Conservation (phyloP, 495 filamentous ascomycete genomes). For the Aspergillus ellipticus region DNA sequence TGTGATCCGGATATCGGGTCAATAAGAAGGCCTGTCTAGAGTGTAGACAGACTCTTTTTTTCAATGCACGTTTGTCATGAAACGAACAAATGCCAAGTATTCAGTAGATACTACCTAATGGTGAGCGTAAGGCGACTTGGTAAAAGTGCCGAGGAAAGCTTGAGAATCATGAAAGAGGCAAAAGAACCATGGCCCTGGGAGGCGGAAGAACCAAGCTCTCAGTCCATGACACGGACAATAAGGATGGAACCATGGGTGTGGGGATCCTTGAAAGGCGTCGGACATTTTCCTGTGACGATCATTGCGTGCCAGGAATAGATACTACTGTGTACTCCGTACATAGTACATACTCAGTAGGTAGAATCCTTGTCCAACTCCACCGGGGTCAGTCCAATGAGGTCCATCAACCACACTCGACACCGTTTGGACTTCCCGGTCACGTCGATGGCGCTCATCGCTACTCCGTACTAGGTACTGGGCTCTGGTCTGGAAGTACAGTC, state of each 20-base stretch:
- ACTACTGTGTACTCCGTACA: no score
- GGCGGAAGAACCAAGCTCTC: not conserved
- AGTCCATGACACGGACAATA: slow-evolving; percentile 8
- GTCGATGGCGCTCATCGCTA: not conserved
- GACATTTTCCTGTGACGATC: slow-evolving; percentile 23
- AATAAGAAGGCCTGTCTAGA: not conserved
- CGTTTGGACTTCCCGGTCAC: slow-evolving; percentile 11
- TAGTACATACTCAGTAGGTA: no score
- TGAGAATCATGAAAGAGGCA: not conserved
- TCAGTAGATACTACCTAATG: no score
- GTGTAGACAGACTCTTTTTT: no score
- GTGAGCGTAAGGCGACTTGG: no score
- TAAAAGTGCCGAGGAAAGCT: not conserved
- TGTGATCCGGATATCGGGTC: not conserved
- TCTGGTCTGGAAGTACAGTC: not conserved
- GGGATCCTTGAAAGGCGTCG: slow-evolving; percentile 7
- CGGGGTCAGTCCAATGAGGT: slow-evolving; percentile 12
- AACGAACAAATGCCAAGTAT: no score
- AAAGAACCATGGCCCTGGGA: not conserved
- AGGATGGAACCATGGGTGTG: slow-evolving; percentile 2
- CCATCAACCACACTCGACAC: not conserved
- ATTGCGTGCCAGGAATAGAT: slow-evolving; percentile 21
- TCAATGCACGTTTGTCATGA: no score
- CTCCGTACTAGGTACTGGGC: not conserved
- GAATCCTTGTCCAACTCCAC: slow-evolving; percentile 15